A percentile compares a stretch with the other conserved stretches of the same genome.
phyloP scores from a whole-genome alignment of 495 filamentous ascomycete species.

The Echria macrotheca region DNA sequence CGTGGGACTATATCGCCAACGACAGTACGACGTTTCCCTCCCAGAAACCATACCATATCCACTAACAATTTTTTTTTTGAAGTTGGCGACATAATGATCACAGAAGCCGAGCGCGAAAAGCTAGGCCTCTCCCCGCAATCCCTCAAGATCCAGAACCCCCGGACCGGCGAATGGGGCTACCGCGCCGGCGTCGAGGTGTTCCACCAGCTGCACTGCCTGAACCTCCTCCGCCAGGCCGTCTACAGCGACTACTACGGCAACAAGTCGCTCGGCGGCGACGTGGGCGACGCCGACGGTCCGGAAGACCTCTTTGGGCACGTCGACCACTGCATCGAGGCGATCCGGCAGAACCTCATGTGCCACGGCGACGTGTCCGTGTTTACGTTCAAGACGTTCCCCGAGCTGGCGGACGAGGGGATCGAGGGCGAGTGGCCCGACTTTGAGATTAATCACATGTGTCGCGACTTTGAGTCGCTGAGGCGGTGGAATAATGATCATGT shows the following conservation, averaged over 20 bases:
- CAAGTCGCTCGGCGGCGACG: slow-evolving; percentile 35
- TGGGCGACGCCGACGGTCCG: slow-evolving; percentile 19
- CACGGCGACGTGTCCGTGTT: slow-evolving; percentile 46
- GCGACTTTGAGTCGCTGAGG: slow-evolving; percentile 44
- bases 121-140: slow-evolving; percentile 42
- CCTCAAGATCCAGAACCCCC: slow-evolving; percentile 43
- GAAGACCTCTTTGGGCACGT: slow-evolving; percentile 29
- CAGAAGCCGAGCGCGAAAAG: slow-evolving; percentile 40
- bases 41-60: slow-evolving; percentile 7
- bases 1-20: slow-evolving; percentile 40
- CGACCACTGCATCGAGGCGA: slow-evolving; percentile 48
- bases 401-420: slow-evolving; percentile 30
- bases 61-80: background rate
- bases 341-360: slow-evolving; percentile 47
- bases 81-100: slow-evolving; percentile 49
- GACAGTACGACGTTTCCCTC: too few species aligned
- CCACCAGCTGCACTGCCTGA: slow-evolving; percentile 53
- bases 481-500: slow-evolving; percentile 48
- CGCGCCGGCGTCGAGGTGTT: slow-evolving; percentile 51
- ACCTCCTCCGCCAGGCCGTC: slow-evolving; percentile 43
- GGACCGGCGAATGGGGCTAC: slow-evolving; percentile 45
- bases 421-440: slow-evolving; percentile 44
- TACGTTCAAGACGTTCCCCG: slow-evolving; percentile 39
- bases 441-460: slow-evolving; percentile 42
- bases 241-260: slow-evolving; percentile 46